phyloP scores from a whole-genome alignment of 306 rosid genomes.

The Trifolium pratense region DNA sequence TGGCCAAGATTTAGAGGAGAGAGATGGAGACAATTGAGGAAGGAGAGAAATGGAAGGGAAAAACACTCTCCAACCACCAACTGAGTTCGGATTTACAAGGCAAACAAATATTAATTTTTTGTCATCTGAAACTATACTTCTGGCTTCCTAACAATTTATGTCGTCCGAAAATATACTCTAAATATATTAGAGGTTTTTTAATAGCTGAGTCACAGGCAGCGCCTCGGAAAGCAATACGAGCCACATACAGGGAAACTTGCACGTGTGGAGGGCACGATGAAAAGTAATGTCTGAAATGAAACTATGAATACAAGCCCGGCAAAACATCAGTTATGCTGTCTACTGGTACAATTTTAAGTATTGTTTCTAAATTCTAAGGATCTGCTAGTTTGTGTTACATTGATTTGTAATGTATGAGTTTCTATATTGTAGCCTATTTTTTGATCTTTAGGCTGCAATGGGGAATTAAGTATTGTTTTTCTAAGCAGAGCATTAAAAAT shows the following conservation, averaged over 20 bases:
- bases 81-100: neutral
- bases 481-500: slow-evolving; percentile 35
- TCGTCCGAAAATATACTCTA: neutral
- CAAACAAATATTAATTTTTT: neutral
- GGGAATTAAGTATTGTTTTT: slow-evolving; percentile 21
- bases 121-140: neutral
- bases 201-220: too few relatives aligned
- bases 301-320: slow-evolving; percentile 5
- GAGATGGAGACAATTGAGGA: too few relatives aligned
- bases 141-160: neutral
- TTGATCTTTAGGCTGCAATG: slow-evolving; percentile 37
- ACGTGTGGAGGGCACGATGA: too few relatives aligned
- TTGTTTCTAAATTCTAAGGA: slow-evolving; percentile 26
- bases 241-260: too few relatives aligned
- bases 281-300: slow-evolving; percentile 13
- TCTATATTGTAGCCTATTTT: slow-evolving; percentile 33
- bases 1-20: too few relatives aligned
- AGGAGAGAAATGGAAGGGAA: neutral
- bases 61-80: neutral
- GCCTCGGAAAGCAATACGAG: too few relatives aligned
- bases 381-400: slow-evolving; percentile 23
- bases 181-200: neutral
- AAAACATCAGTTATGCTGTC: slow-evolving; percentile 18
- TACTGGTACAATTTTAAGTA: slow-evolving; percentile 38
- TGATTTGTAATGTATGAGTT: slow-evolving; percentile 43